Conservation (phyloP, 257 asterid genomes). For the Scutellaria barbata region DNA sequence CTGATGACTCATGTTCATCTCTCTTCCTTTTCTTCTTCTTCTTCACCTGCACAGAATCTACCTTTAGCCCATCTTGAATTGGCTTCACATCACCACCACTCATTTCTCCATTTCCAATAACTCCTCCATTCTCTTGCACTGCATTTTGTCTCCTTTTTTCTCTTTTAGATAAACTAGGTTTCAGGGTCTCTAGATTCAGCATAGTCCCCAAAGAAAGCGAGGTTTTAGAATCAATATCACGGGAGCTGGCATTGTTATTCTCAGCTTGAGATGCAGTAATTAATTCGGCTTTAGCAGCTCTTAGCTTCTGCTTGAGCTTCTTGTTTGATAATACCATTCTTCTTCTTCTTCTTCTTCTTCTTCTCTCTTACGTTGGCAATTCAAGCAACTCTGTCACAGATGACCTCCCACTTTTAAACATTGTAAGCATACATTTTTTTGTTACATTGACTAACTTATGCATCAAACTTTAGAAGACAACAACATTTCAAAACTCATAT, state of each 20-base stretch:
- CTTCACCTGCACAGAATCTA: conserved; percentile 34
- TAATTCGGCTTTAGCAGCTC: conserved; percentile 67
- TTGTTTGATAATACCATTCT: conserved; percentile 79
- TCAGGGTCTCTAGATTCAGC: conserved; percentile 34
- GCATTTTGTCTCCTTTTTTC: conserved; percentile 58
- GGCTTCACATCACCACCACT: conserved; percentile 35
- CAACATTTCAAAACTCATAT: background rate
- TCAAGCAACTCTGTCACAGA: conserved; percentile 31
- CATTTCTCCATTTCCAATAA: conserved; percentile 27
- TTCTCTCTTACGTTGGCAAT: conserved; percentile 13
- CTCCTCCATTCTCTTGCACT: conserved; percentile 39
- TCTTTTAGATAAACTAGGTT: conserved; percentile 55
- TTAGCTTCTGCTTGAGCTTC: conserved; percentile 74
- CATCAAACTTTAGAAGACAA: conserved; percentile 25
- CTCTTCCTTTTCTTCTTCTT: conserved; percentile 53
- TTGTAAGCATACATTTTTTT: background rate
- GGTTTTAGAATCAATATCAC: conserved; percentile 26
- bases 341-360: background rate
- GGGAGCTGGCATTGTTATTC: conserved; percentile 25
- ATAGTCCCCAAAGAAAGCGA: background rate
- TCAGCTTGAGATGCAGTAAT: conserved; percentile 50
- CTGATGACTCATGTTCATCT: conserved; percentile 44
- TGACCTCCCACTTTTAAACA: background rate
- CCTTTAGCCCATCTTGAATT: conserved; percentile 33
- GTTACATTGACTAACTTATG: conserved; percentile 8